These are phyloP conservation scores for Acanthamoeba lenticulata DNA, from an alignment of 208 protist genomes.

Conservation along the genomic window DNA sequence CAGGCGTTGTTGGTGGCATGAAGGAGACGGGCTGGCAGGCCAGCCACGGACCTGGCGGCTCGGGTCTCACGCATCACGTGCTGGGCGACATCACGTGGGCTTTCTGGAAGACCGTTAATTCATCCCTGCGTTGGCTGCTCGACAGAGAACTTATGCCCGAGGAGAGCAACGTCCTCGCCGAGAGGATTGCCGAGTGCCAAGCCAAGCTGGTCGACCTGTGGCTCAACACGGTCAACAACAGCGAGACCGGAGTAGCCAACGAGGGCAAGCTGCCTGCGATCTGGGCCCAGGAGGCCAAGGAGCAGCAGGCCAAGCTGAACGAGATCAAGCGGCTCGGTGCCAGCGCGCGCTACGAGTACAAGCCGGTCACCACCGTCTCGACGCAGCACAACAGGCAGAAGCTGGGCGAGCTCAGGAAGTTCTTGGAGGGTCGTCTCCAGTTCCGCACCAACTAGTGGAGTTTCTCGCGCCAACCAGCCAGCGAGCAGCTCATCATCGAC, in stretches of 20 bases:
- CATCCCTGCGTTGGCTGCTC: conserved; percentile 40
- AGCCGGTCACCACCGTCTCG: conserved; percentile 5
- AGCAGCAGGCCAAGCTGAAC: conserved; percentile 26
- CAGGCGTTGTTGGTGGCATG: conserved; percentile 27
- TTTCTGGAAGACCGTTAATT: conserved; percentile 61
- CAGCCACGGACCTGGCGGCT: conserved; percentile 52
- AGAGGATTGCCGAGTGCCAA: conserved; percentile 46
- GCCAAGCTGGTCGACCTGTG: not conserved
- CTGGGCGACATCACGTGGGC: conserved; percentile 59
- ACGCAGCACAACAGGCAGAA: conserved; percentile 11
- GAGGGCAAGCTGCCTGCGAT: conserved; percentile 61
- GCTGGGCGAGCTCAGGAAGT: conserved; percentile 34
- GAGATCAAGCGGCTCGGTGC: conserved; percentile 54
- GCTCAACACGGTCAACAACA: conserved; percentile 56
- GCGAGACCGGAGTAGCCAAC: not conserved
- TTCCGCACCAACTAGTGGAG: conserved; percentile 51
- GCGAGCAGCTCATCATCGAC: no score
- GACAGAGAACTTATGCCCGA: conserved; percentile 39
- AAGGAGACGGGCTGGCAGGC: conserved; percentile 63
- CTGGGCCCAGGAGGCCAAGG: conserved; percentile 30
- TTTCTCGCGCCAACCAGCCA: no score
- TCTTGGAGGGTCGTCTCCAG: conserved; percentile 24
- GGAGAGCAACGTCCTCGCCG: conserved; percentile 11
- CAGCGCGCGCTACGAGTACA: conserved; percentile 56
- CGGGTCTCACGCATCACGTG: not conserved